phyloP scores from a whole-genome alignment of 2,329 filamentous ascomycete genomes.

The Myriosclerotinia scirpicola region DNA sequence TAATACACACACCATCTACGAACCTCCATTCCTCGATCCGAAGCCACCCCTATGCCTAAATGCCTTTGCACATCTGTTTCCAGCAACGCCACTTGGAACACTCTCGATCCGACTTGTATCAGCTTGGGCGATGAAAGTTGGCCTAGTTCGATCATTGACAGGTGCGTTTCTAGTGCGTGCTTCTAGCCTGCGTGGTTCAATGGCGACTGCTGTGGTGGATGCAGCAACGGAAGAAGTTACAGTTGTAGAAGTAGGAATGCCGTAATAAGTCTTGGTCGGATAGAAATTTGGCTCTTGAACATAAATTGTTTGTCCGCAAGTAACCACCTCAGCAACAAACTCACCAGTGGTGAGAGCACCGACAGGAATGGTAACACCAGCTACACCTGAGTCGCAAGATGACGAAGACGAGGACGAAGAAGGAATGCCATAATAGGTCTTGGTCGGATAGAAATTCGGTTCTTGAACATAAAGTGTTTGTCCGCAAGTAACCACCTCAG shows the following conservation, averaged over 20 bases:
- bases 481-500: neutral
- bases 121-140: neutral
- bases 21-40: neutral
- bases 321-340: neutral
- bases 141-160: neutral
- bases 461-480: neutral
- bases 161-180: neutral
- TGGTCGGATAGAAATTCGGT: neutral
- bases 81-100: neutral
- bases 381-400: no score
- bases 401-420: no score
- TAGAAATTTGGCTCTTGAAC: constrained; percentile 4
- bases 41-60: neutral
- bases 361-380: no score
- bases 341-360: neutral
- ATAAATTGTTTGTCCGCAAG: neutral
- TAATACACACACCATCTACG: neutral
- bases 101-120: neutral
- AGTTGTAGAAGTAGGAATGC: neutral
- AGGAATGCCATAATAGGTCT: neutral
- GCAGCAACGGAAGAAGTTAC: neutral
- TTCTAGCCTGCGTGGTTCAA: neutral
- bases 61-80: neutral
- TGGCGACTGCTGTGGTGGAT: no score
- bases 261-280: neutral